Conservation (phyloP, 345 rosid genomes). For the Turnera subulata region DNA sequence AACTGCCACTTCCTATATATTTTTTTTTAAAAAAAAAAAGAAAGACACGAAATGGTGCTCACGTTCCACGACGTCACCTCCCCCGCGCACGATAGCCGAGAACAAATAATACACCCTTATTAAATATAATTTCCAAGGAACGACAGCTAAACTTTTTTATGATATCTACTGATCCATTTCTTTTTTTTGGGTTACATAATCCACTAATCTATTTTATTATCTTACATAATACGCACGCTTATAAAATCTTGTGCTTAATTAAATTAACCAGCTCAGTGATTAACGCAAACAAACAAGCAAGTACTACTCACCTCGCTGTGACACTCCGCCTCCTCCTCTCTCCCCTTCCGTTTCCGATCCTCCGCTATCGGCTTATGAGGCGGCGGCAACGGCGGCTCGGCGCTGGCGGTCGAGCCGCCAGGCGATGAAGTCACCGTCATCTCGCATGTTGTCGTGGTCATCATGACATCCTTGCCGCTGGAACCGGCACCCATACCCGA, state of each 20-base stretch:
- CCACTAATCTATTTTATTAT: too few species aligned
- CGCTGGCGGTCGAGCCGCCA: constrained; percentile 50
- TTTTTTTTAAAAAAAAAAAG: neutral
- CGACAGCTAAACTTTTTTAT: too few species aligned
- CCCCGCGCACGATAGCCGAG: constrained; percentile 21
- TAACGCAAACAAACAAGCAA: constrained; percentile 8
- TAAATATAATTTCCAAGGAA: too few species aligned
- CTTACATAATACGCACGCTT: too few species aligned
- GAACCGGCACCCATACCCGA: constrained; percentile 18
- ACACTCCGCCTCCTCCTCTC: constrained; percentile 51
- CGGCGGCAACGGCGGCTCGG: constrained; percentile 24
- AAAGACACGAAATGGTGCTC: neutral
- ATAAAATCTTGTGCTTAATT: too few species aligned
- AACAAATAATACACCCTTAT: too few species aligned
- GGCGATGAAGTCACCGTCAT: constrained; percentile 48
- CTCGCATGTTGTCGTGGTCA: constrained; percentile 33
- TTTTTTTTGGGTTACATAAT: too few species aligned
- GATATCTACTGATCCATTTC: too few species aligned
- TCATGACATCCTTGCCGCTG: constrained; percentile 1
- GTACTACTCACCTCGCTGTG: constrained; percentile 58
- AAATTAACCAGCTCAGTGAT: neutral
- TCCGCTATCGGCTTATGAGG: constrained; percentile 34
- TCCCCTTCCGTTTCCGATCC: constrained; percentile 67
- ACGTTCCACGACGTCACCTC: constrained; percentile 18
- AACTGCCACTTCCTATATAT: too few species aligned